Conservation (phyloP, 306 rosid species). For the Cucumis melo region DNA sequence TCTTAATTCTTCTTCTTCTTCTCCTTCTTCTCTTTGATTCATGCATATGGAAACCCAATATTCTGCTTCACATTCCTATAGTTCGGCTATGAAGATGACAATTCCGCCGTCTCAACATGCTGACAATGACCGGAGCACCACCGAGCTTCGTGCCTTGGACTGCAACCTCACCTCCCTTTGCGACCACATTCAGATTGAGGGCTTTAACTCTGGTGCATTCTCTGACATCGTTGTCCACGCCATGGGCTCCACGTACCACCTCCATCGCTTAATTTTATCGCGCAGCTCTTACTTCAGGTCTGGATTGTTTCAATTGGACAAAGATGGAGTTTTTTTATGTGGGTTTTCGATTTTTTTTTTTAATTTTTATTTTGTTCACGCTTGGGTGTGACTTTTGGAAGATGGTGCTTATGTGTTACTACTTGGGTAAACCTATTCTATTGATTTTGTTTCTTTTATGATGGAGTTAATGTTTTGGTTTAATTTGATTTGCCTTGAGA, state of each 20-base stretch:
- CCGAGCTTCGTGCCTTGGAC: slow-evolving; percentile 68
- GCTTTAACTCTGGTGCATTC: slow-evolving; percentile 78
- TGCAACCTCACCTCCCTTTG: slow-evolving; percentile 93
- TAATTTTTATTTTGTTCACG: neutral
- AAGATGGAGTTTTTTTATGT: neutral
- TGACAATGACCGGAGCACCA: slow-evolving; percentile 48
- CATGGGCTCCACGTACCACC: slow-evolving; percentile 78
- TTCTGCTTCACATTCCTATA: slow-evolving; percentile 22
- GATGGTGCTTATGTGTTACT: neutral
- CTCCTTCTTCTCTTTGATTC: neutral
- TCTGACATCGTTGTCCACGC: slow-evolving; percentile 77
- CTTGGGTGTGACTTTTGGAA: neutral
- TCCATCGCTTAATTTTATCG: slow-evolving; percentile 88
- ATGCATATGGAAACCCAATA: slow-evolving; percentile 27
- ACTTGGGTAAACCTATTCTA: neutral
- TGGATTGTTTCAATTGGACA: neutral
- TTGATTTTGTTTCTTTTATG: neutral
- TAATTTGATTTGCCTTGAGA: neutral
- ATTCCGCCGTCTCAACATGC: slow-evolving; percentile 50
- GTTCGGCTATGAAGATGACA: slow-evolving; percentile 48
- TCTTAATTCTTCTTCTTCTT: neutral
- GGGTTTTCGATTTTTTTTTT: neutral
- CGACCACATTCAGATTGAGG: slow-evolving; percentile 85
- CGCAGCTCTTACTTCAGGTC: slow-evolving; percentile 98
- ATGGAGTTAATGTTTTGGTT: neutral